phyloP scores from a whole-genome alignment of 345 rosid species.

The Arabis hirsuta region DNA sequence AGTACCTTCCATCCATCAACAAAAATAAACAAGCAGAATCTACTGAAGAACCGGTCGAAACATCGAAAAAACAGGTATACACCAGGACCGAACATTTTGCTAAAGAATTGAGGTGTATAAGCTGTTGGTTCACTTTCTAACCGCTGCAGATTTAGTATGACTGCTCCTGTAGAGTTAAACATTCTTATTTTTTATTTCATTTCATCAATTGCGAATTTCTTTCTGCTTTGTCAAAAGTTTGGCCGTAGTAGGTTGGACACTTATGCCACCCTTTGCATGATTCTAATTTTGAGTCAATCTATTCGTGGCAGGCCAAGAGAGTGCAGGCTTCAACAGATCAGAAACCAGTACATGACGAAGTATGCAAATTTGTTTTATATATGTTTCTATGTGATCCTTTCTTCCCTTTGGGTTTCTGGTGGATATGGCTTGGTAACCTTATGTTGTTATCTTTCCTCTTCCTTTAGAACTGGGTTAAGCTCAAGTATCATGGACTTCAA shows the following conservation, averaged over 20 bases:
- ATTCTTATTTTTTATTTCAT: neutral
- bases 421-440: constrained; percentile 26
- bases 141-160: neutral
- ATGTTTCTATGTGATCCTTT: constrained; percentile 9
- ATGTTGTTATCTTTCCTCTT: constrained; percentile 26
- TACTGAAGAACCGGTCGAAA: constrained; percentile 49
- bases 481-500: constrained; percentile 75
- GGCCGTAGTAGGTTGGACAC: neutral
- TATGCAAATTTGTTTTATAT: constrained; percentile 40
- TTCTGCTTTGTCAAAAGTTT: constrained; percentile 16
- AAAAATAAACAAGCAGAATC: constrained; percentile 48
- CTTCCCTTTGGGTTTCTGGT: constrained; percentile 14
- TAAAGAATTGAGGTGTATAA: constrained; percentile 19
- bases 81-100: constrained; percentile 17
- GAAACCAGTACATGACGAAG: constrained; percentile 59
- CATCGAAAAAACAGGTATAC: constrained; percentile 69
- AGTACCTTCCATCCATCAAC: constrained; percentile 49
- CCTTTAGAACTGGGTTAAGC: constrained; percentile 69
- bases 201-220: neutral
- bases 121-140: neutral
- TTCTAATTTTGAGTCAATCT: constrained; percentile 9
- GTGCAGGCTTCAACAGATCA: constrained; percentile 49
- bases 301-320: constrained; percentile 55
- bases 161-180: neutral
- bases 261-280: constrained; percentile 14